These are phyloP conservation scores for Apiospora kogelbergensis DNA, from an alignment of 2,329 filamentous ascomycete species.

Conservation along the genomic window DNA sequence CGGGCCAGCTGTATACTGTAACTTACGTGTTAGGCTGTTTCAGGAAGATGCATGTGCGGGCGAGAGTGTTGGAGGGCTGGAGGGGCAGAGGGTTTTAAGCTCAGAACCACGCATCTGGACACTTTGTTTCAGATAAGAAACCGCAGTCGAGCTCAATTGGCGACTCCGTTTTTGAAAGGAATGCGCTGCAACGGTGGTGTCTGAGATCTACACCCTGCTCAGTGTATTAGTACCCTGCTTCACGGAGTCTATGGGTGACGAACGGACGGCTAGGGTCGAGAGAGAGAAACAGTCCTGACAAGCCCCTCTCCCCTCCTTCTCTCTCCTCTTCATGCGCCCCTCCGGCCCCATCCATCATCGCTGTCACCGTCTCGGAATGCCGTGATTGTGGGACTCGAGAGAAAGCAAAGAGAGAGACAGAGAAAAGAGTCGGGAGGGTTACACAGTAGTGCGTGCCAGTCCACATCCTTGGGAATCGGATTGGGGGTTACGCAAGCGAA, in stretches of 20 bases:
- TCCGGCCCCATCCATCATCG: neutral
- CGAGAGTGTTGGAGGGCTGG: neutral
- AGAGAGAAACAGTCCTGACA: neutral
- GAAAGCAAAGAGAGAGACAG: neutral
- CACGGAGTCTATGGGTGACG: neutral
- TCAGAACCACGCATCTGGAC: conserved; percentile 4
- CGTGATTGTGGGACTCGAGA: neutral
- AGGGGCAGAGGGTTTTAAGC: neutral
- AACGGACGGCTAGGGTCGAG: neutral
- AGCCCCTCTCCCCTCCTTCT: neutral
- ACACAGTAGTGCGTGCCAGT: neutral
- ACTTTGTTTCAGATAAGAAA: conserved; percentile 6
- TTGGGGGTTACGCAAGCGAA: neutral
- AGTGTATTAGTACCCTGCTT: neutral
- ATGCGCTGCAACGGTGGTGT: neutral
- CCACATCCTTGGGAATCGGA: neutral
- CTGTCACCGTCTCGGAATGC: conserved; percentile 4
- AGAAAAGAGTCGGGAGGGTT: neutral
- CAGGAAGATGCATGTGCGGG: neutral
- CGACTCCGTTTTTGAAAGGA: neutral
- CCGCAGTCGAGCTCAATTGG: neutral
- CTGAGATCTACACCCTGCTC: neutral
- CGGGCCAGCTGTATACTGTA: neutral
- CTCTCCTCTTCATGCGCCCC: neutral
- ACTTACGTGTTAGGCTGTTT: conserved; percentile 5